phyloP scores from a whole-genome alignment of 345 rosid genomes.

The Carallia pectinifolia region DNA sequence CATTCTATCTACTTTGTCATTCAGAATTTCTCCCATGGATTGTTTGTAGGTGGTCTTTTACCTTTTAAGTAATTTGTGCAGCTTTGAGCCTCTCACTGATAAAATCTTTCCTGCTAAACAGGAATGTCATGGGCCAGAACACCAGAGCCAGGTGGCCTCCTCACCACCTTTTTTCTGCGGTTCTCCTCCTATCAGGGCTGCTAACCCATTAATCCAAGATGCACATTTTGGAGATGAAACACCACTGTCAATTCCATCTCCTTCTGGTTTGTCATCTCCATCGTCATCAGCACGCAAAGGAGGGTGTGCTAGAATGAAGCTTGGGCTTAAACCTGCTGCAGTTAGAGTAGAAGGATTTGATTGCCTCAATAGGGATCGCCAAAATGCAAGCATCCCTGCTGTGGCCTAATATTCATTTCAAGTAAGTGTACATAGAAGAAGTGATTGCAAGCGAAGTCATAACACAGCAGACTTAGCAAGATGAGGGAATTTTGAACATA shows the following conservation, averaged over 20 bases:
- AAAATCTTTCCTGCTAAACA: slow-evolving; percentile 19
- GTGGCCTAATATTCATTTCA: slow-evolving; percentile 65
- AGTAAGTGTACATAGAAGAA: slow-evolving; percentile 66
- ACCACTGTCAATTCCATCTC: slow-evolving; percentile 44
- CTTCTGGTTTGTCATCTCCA: slow-evolving; percentile 52
- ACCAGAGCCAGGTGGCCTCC: slow-evolving; percentile 40
- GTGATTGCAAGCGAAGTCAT: slow-evolving; percentile 29
- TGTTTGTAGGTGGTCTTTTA: no score
- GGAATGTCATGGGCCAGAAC: slow-evolving; percentile 65
- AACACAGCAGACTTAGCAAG: slow-evolving; percentile 35
- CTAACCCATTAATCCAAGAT: slow-evolving; percentile 78
- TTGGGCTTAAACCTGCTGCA: slow-evolving; percentile 78
- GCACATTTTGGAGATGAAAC: slow-evolving; percentile 76
- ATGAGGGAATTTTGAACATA: slow-evolving; percentile 37
- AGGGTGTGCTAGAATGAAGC: slow-evolving; percentile 67
- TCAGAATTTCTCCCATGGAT: no score
- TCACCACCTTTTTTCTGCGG: slow-evolving; percentile 78
- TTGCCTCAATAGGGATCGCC: slow-evolving; percentile 95
- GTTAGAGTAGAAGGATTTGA: slow-evolving; percentile 99
- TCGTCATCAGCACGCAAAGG: slow-evolving; percentile 64
- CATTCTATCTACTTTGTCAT: no score
- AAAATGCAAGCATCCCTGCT: slow-evolving; percentile 94
- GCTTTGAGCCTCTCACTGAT: neutral
- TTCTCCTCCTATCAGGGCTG: slow-evolving; percentile 87
- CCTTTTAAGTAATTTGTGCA: neutral